Evolutionary conservation across 768 basidiomycete species (phyloP).

Genomic region (Russula abietina): DNA sequence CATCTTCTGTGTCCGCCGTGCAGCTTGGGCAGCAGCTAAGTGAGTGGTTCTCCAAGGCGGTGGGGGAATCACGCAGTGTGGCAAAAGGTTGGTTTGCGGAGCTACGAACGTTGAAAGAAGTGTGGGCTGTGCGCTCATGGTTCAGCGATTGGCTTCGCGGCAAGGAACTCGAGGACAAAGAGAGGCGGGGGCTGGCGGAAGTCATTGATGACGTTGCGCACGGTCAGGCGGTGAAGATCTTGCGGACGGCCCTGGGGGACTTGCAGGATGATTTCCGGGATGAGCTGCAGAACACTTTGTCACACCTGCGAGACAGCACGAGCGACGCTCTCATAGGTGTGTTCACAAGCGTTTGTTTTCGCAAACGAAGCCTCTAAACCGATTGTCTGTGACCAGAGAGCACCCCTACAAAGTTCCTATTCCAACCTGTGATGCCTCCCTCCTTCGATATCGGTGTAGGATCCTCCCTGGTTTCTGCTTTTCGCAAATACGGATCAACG

Average conservation of each 20-base stretch:
- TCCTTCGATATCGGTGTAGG: conserved; percentile 37
- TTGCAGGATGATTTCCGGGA: conserved; percentile 44
- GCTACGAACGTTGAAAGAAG: conserved; percentile 53
- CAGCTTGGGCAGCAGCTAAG: conserved; percentile 44
- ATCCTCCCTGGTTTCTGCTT: conserved; percentile 39
- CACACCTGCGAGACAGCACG: conserved; percentile 30
- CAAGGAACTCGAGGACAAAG: conserved; percentile 41
- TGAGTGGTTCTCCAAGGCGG: conserved; percentile 60
- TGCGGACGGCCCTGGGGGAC: conserved; percentile 44
- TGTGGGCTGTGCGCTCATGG: conserved; percentile 64
- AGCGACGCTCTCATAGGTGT: conserved; percentile 29
- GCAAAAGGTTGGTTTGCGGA: conserved; percentile 53
- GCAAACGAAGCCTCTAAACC: conserved; percentile 1
- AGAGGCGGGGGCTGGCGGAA: conserved; percentile 40
- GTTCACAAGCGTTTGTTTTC: conserved; percentile 21
- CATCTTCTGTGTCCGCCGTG: conserved; percentile 43
- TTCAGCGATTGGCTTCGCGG: conserved; percentile 41
- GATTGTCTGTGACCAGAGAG: conserved; percentile 36
- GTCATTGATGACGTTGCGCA: conserved; percentile 51
- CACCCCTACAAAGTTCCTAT: conserved; percentile 51
- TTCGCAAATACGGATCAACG: conserved; percentile 55
- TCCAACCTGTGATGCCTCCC: conserved; percentile 46
- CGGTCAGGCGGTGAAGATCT: conserved; percentile 51
- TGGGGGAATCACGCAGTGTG: conserved; percentile 39
- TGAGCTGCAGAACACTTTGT: conserved; percentile 38